Percentiles rank a stretch among this genome's conserved stretches.
phyloP scores from a whole-genome alignment of 192 early-diverging fungal genomes.

The Linnemannia hyalina region DNA sequence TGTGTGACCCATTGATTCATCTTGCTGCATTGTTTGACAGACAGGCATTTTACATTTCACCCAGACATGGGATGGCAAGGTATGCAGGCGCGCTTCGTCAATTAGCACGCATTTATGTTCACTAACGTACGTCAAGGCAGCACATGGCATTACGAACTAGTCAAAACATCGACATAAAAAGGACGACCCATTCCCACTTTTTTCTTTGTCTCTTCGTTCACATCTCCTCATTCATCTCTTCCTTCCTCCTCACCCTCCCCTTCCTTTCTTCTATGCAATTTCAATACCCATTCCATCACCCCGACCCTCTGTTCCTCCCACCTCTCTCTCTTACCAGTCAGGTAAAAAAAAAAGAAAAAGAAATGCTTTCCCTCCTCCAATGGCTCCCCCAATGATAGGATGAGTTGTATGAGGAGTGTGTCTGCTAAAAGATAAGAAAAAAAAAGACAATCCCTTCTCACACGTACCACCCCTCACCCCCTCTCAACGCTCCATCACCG shows the following conservation, averaged over 20 bases:
- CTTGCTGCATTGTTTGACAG: neutral
- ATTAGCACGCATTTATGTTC: neutral
- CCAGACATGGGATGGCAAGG: neutral
- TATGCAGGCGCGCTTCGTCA: neutral
- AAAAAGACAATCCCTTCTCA: conserved; percentile 8
- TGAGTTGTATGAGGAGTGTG: conserved; percentile 9
- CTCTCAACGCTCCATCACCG: neutral
- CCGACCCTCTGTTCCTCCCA: neutral
- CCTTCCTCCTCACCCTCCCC: neutral
- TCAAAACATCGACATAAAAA: conserved; percentile 14
- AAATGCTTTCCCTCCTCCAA: neutral
- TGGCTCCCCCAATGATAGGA: neutral
- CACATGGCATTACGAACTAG: neutral
- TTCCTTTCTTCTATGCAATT: neutral
- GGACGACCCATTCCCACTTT: neutral
- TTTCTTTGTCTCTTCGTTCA: neutral
- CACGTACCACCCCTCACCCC: neutral
- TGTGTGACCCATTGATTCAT: neutral
- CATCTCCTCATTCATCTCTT: neutral
- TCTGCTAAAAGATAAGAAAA: neutral
- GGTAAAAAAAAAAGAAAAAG: neutral
- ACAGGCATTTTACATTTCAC: neutral
- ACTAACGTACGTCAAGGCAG: too few relatives aligned
- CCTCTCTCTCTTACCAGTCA: neutral
- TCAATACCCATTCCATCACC: neutral